phyloP scores from a whole-genome alignment of 176 grass and related monocot species.

The Carex myosuroides region DNA sequence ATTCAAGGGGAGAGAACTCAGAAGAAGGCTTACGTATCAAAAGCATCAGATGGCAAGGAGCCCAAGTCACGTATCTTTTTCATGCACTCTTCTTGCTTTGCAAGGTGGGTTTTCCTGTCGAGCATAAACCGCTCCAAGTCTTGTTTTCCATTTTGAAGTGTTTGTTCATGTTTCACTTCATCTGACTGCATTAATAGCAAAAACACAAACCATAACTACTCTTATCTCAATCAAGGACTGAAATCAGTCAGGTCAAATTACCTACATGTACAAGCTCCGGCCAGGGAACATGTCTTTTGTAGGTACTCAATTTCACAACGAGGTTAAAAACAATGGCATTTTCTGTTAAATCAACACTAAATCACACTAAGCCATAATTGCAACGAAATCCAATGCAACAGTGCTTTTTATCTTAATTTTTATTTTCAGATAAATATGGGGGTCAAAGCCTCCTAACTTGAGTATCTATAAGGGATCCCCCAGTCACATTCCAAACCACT shows the following conservation, averaged over 20 bases:
- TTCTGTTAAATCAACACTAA: not conserved
- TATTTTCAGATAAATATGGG: too few species aligned
- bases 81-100: slow-evolving; percentile 92
- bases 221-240: slow-evolving; percentile 6
- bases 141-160: slow-evolving; percentile 64
- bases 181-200: slow-evolving; percentile 40
- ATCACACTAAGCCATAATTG: not conserved
- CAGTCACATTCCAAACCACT: too few species aligned
- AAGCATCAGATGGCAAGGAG: slow-evolving; percentile 87
- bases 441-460: too few species aligned
- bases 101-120: slow-evolving; percentile 59
- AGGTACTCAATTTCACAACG: not conserved
- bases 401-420: not conserved
- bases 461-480: too few species aligned
- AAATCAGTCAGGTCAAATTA: not conserved
- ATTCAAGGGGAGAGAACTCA: not conserved
- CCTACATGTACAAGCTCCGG: not conserved
- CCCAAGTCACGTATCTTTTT: slow-evolving; percentile 97
- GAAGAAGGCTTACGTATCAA: slow-evolving; percentile 64
- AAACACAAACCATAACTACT: slow-evolving; percentile 12
- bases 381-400: not conserved
- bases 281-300: not conserved
- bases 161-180: slow-evolving; percentile 70
- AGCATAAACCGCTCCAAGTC: slow-evolving; percentile 86
- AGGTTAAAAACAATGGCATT: not conserved